Evolutionary conservation across 345 rosid genomes (phyloP).

Genomic region (Rubroshorea leprosula): DNA sequence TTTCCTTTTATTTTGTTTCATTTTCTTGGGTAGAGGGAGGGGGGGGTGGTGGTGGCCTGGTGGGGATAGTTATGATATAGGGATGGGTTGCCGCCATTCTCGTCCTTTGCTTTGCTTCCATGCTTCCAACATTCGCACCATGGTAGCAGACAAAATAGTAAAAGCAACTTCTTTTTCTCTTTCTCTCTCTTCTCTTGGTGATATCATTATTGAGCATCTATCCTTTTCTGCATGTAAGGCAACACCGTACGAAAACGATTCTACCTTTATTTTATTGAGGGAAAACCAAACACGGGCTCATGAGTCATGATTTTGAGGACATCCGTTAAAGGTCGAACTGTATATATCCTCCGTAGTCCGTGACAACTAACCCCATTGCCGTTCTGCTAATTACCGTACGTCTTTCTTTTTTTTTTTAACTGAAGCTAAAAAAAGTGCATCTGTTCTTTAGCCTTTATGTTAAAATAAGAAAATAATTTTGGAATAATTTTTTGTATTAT

Average conservation of each 20-base stretch:
- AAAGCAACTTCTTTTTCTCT: slow-evolving; percentile 13
- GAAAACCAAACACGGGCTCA: not conserved
- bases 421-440: too few species aligned
- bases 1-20: too few species aligned
- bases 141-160: slow-evolving; percentile 37
- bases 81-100: slow-evolving; percentile 66
- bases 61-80: slow-evolving; percentile 20
- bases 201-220: slow-evolving; percentile 26
- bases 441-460: too few species aligned
- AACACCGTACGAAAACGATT: slow-evolving; percentile 11
- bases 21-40: not conserved
- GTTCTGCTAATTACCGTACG: not conserved
- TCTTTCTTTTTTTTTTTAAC: too few species aligned
- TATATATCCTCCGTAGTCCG: too few species aligned
- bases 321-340: not conserved
- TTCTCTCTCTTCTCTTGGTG: slow-evolving; percentile 13
- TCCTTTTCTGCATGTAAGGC: slow-evolving; percentile 33
- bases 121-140: slow-evolving; percentile 82
- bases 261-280: not conserved
- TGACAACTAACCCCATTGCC: not conserved
- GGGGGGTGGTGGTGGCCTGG: too few species aligned
- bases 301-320: not conserved
- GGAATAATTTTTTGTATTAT: too few species aligned
- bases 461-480: too few species aligned
- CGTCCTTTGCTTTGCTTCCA: slow-evolving; percentile 65